Percentiles rank a stretch among this genome's conserved stretches.
These are phyloP conservation scores for Nyctanthes arbortristis DNA, from an alignment of 257 asterid genomes.

Conservation along the genomic window DNA sequence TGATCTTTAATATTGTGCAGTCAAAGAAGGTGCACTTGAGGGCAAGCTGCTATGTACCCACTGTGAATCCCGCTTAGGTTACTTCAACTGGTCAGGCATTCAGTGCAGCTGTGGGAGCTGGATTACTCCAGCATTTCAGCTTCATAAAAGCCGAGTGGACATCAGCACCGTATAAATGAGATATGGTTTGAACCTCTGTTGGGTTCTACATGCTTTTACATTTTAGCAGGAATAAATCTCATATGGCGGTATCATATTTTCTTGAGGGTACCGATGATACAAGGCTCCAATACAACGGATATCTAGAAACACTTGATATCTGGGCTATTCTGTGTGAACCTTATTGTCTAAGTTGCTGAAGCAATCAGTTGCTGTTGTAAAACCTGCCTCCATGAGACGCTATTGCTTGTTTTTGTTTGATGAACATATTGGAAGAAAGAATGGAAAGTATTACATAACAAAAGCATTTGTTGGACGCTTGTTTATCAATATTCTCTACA, in stretches of 20 bases:
- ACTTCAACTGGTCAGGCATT: conserved; percentile 96
- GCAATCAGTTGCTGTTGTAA: conserved; percentile 12
- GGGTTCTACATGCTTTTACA: conserved; percentile 16
- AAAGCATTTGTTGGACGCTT: not conserved
- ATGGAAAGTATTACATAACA: not conserved
- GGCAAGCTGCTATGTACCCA: conserved; percentile 80
- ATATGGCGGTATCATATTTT: conserved; percentile 23
- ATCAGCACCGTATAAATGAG: conserved; percentile 46
- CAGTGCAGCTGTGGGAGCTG: conserved; percentile 99
- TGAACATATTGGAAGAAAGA: not conserved
- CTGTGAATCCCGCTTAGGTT: conserved; percentile 88
- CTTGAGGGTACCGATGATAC: conserved; percentile 7
- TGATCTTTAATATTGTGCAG: conserved; percentile 33
- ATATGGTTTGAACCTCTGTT: not conserved
- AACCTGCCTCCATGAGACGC: not conserved
- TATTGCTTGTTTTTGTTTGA: not conserved
- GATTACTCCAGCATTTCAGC: conserved; percentile 97
- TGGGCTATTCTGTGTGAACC: too few species aligned
- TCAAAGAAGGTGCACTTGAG: conserved; percentile 84
- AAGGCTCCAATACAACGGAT: conserved; percentile 10
- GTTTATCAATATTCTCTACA: too few species aligned
- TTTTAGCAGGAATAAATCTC: conserved; percentile 12
- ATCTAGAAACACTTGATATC: conserved; percentile 7
- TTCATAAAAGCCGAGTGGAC: conserved; percentile 89
- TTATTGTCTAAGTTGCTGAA: not conserved